Evolutionary conservation across 257 asterid species (phyloP), one percentile per base, ranked within the genome.

Genomic region (Vinca minor): DNA sequence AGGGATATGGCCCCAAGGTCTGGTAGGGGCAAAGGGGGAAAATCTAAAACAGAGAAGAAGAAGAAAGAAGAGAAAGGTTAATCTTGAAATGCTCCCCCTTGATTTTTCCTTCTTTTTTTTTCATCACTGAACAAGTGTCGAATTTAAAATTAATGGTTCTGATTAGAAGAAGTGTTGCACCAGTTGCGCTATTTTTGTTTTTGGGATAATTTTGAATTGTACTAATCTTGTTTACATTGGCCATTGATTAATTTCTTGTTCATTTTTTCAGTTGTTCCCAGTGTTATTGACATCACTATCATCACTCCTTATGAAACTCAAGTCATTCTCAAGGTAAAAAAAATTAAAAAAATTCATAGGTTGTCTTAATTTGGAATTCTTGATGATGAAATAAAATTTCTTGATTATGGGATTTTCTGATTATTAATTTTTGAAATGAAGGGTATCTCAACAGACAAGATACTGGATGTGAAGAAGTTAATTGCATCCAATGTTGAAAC

Each of bases 391-490:
- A n/a, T 3, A 34, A 17, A 44, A 14, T 13, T 29, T 42, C 47
- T 42, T 42, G 4, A 12, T 14, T 42, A 11, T 14, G 47, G 18
- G 47, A 13, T 42, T 42, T 2, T 14, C 34, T 57, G 34, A 5
- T 18, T 10, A 42, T 1, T 3, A 15, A 15, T 64, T 36, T 29
- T 5, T 54, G 44, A 54, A 34, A 41, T 73, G 71, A 73, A 93
- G 99, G 94, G 99, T 9, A 89, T 93, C 73, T 93, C 99, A 0
- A 93, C 99, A 61, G 98, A 93, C 77, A 93, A 84, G 77, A 89
- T 93, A 63, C 85, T 89, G 32, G 98, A 93, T 75, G 97, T 93
- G 62, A 87, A 71, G 81, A 93, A 78, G 85, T 81, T 93, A 71
- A 42, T 93, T 59, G 87, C 85, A 59, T 86, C 82, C 63, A 78